phyloP scores from a whole-genome alignment of 1,139 yeast species.

The Zygoascus meyerae region DNA sequence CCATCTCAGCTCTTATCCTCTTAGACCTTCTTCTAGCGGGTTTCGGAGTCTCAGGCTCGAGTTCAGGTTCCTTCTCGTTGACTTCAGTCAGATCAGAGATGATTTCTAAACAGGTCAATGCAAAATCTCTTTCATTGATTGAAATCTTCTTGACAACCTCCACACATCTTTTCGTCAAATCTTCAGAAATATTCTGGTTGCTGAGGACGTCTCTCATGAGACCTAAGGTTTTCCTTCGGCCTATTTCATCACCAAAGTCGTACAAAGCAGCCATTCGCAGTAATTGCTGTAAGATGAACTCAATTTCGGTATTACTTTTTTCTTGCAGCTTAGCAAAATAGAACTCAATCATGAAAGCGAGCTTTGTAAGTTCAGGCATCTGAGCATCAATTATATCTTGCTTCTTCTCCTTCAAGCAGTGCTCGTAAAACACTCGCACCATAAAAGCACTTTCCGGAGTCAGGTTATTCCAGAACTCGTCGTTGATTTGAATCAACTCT shows the following conservation, averaged over 20 bases:
- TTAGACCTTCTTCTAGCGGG: neutral
- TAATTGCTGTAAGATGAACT: conserved; percentile 72
- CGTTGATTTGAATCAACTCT: conserved; percentile 50
- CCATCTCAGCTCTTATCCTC: conserved; percentile 19
- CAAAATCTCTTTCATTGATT: conserved; percentile 75
- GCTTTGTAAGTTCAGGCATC: conserved; percentile 74
- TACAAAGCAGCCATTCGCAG: conserved; percentile 60
- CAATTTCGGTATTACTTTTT: conserved; percentile 44
- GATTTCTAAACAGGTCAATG: conserved; percentile 78
- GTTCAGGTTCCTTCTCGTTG: conserved; percentile 18
- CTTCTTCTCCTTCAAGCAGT: conserved; percentile 46
- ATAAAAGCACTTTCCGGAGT: conserved; percentile 74
- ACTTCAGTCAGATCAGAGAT: conserved; percentile 61
- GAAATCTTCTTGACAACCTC: conserved; percentile 66
- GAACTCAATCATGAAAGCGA: conserved; percentile 53
- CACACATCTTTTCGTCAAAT: conserved; percentile 52
- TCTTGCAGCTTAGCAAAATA: conserved; percentile 47
- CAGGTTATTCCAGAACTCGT: conserved; percentile 59
- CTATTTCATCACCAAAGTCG: conserved; percentile 89
- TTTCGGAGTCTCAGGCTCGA: conserved; percentile 15
- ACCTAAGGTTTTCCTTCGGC: conserved; percentile 75
- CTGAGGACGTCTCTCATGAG: conserved; percentile 47
- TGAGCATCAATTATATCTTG: conserved; percentile 59
- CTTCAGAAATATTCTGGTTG: conserved; percentile 43
- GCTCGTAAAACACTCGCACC: conserved; percentile 59